A percentile compares a stretch with the other conserved stretches of the same genome.
phyloP scores from a whole-genome alignment of 768 basidiomycete species.

The Lentinula raphanica region DNA sequence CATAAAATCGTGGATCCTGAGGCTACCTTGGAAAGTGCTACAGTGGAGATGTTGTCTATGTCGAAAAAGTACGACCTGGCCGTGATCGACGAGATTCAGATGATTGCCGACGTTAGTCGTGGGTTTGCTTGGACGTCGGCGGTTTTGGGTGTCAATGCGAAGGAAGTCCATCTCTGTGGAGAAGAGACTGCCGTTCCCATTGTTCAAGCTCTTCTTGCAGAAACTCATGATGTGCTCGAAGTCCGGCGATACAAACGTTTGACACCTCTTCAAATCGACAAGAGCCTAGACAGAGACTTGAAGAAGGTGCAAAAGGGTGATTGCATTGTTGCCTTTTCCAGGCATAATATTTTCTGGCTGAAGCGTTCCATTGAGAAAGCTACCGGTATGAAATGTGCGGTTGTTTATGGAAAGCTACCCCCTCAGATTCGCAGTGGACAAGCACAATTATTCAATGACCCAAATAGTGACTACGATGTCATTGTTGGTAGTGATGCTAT shows the following conservation, averaged over 20 bases:
- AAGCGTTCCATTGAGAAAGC: conserved; percentile 66
- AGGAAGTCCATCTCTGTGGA: conserved; percentile 91
- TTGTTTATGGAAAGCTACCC: conserved; percentile 88
- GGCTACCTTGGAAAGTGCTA: conserved; percentile 68
- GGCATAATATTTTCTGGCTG: conserved; percentile 68
- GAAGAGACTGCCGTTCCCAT: conserved; percentile 88
- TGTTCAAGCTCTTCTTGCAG: conserved; percentile 59
- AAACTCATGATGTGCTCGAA: conserved; percentile 78
- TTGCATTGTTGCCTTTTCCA: conserved; percentile 84
- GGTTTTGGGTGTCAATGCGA: conserved; percentile 67
- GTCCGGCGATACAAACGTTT: conserved; percentile 84
- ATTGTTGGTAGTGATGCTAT: conserved; percentile 93
- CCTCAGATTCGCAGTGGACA: conserved; percentile 91
- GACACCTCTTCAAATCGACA: conserved; percentile 71
- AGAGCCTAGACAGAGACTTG: conserved; percentile 59
- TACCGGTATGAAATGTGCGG: conserved; percentile 79
- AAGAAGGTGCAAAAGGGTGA: conserved; percentile 71
- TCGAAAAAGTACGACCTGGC: conserved; percentile 59
- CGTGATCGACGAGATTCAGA: conserved; percentile 96
- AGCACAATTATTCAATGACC: conserved; percentile 87
- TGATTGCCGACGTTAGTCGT: conserved; percentile 76
- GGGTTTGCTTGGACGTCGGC: conserved; percentile 83
- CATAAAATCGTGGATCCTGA: conserved; percentile 57
- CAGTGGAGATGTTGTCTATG: conserved; percentile 83
- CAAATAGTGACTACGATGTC: conserved; percentile 77